Conservation (phyloP, 176 grass and related monocot species). For the Tillandsia fasciculata region DNA sequence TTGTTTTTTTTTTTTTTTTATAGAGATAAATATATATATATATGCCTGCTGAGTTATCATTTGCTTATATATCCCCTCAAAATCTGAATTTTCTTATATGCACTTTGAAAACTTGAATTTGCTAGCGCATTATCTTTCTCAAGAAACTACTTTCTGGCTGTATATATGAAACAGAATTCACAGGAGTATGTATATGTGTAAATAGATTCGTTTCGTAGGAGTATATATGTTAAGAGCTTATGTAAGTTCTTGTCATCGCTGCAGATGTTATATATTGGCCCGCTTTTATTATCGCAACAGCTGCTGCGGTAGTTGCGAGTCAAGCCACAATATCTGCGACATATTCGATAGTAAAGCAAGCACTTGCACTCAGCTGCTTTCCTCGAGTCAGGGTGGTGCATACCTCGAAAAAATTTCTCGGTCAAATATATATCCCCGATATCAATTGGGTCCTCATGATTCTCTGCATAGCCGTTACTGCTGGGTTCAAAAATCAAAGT, state of each 20-base stretch:
- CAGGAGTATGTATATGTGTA: too few species aligned
- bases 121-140: too few species aligned
- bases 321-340: constrained; percentile 98
- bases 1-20: neutral
- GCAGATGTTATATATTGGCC: constrained; percentile 89
- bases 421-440: constrained; percentile 99
- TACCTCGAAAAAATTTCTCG: constrained; percentile 95
- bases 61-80: too few species aligned
- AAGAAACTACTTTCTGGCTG: too few species aligned
- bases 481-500: constrained; percentile 93
- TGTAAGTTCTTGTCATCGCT: constrained; percentile 28
- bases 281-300: constrained; percentile 81
- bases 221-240: neutral
- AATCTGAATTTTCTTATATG: too few species aligned
- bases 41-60: too few species aligned
- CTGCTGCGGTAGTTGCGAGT: constrained; percentile 80
- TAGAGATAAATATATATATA: too few species aligned
- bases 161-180: too few species aligned
- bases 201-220: too few species aligned
- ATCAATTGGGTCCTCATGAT: constrained; percentile 93
- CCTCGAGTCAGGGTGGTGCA: constrained; percentile 90
- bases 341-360: constrained; percentile 97
- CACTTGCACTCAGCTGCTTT: constrained; percentile 82
- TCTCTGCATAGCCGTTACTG: constrained; percentile 86
- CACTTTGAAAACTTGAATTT: too few species aligned